Conservation (phyloP, 768 basidiomycete species). For the Zangia roseola region DNA sequence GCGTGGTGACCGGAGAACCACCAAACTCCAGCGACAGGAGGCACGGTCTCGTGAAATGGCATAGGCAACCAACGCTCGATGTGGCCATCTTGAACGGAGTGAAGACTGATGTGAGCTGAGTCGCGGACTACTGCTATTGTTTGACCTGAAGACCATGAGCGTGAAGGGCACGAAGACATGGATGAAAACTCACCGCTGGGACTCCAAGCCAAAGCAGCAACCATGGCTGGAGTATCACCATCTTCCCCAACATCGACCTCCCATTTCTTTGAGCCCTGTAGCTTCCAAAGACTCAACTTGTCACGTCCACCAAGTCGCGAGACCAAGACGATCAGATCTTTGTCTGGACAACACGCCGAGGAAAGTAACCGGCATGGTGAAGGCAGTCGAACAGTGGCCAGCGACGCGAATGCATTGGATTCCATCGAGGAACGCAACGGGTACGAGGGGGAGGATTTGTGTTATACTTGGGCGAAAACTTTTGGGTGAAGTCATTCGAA, state of each 20-base stretch:
- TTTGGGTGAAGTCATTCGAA: constrained; percentile 16
- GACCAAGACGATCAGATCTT: constrained; percentile 71
- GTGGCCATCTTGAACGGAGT: constrained; percentile 77
- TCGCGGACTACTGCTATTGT: constrained; percentile 70
- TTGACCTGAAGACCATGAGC: constrained; percentile 45
- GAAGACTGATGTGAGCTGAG: constrained; percentile 65
- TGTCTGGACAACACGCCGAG: constrained; percentile 81
- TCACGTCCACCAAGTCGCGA: constrained; percentile 67
- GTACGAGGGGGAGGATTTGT: not conserved
- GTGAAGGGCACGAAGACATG: not conserved
- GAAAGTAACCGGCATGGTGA: constrained; percentile 55
- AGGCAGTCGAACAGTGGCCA: constrained; percentile 58
- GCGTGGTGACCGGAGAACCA: constrained; percentile 62
- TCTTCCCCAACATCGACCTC: constrained; percentile 65
- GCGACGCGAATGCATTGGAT: constrained; percentile 48
- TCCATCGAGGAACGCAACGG: constrained; percentile 32
- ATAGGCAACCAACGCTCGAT: constrained; percentile 49
- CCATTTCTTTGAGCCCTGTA: constrained; percentile 79
- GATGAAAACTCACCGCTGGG: constrained; percentile 60
- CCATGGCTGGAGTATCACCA: constrained; percentile 43
- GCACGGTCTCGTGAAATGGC: constrained; percentile 11
- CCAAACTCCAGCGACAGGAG: constrained; percentile 56
- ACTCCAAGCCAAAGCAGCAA: constrained; percentile 73
- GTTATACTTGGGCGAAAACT: constrained; percentile 8
- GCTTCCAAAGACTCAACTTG: constrained; percentile 76